These are phyloP conservation scores for Diaporthe sp. DNA, from an alignment of 2,329 filamentous ascomycete species.

Conservation along the genomic window DNA sequence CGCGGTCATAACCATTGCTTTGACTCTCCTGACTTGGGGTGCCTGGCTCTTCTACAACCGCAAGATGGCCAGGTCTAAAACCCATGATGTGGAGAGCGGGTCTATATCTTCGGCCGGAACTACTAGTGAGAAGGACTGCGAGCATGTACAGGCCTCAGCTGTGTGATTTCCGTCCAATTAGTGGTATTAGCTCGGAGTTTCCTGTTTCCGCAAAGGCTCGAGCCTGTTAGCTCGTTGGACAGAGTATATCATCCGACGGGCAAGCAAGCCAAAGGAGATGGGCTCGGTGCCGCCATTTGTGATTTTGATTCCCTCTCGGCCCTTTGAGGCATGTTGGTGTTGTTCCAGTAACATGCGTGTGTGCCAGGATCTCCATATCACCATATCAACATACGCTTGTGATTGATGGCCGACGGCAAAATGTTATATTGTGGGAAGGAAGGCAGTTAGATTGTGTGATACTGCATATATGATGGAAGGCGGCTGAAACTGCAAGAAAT, in stretches of 20 bases:
- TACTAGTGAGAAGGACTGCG: background rate
- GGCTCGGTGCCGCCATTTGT: background rate
- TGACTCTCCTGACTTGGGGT: background rate
- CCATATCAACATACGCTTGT: background rate
- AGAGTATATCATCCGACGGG: background rate
- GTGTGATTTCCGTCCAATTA: background rate
- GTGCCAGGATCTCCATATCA: background rate
- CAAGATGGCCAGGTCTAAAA: fast-evolving
- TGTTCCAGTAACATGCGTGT: background rate
- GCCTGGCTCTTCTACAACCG: background rate
- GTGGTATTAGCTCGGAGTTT: background rate
- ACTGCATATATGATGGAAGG: background rate
- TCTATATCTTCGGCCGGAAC: background rate
- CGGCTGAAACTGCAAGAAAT: background rate
- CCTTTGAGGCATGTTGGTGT: background rate
- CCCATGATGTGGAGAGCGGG: background rate
- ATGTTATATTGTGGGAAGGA: background rate
- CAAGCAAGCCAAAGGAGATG: too few species aligned
- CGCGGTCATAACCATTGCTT: background rate
- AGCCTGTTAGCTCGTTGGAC: background rate
- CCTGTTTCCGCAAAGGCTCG: background rate
- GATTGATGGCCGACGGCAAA: background rate
- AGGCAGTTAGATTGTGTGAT: background rate
- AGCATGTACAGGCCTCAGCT: background rate
- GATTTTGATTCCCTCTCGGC: background rate